These are phyloP conservation scores for Solanum ahanhuiri DNA, from an alignment of 257 asterid species.

Conservation along the genomic window DNA sequence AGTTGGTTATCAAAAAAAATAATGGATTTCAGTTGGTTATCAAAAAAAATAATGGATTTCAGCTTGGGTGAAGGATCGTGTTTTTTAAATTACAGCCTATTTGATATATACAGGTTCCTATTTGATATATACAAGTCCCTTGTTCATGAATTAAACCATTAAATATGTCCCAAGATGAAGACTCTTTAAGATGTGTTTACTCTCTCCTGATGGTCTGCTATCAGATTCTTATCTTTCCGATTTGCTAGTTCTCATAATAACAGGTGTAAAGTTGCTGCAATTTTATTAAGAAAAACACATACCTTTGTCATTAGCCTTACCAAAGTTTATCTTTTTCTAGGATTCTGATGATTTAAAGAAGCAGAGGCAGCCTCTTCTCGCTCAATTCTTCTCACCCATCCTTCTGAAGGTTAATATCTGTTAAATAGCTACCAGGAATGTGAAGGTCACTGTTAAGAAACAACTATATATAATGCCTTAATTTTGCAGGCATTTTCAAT, in stretches of 20 bases:
- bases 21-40: background rate
- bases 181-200: background rate
- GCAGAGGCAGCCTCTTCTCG: constrained; percentile 58
- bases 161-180: background rate
- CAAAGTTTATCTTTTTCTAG: constrained; percentile 22
- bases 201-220: background rate
- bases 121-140: background rate
- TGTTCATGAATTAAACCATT: background rate
- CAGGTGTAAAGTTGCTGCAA: background rate
- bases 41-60: background rate
- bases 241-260: background rate
- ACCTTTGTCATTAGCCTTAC: background rate
- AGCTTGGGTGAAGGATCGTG: background rate
- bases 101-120: no score
- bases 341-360: constrained; percentile 69
- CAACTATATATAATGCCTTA: background rate
- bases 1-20: background rate
- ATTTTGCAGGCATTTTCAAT: constrained; percentile 84
- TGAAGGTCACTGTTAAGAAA: constrained; percentile 8
- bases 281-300: background rate
- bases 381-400: constrained; percentile 90
- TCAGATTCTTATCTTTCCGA: background rate
- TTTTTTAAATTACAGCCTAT: background rate
- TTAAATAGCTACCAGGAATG: constrained; percentile 1
- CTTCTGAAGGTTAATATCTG: constrained; percentile 55